These are phyloP conservation scores for Cryptococcus maquisensis DNA, from an alignment of 1,284 basidiomycete genomes.

Conservation along the genomic window DNA sequence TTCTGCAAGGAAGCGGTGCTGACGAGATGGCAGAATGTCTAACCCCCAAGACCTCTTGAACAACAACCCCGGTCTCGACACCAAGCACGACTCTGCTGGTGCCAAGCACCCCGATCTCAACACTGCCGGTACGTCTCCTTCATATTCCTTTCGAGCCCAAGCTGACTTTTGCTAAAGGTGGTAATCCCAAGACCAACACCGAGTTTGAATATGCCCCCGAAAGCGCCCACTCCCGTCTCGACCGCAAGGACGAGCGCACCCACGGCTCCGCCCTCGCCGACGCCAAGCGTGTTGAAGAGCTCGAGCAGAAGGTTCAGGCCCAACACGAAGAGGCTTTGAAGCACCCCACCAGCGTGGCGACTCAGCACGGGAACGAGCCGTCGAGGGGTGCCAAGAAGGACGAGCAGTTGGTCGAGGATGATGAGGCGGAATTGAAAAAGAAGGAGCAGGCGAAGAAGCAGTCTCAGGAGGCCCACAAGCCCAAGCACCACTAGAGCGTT, in stretches of 20 bases:
- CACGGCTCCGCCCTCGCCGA: constrained; percentile 30
- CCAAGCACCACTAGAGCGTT: constrained; percentile 19
- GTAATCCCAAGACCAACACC: constrained; percentile 35
- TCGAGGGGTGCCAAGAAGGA: constrained; percentile 34
- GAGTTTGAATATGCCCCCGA: constrained; percentile 27
- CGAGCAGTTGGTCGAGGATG: constrained; percentile 32
- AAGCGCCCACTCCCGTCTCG: constrained; percentile 32
- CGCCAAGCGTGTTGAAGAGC: constrained; percentile 24
- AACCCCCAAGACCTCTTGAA: constrained; percentile 9
- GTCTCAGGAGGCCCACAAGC: constrained; percentile 25
- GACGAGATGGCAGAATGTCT: background rate
- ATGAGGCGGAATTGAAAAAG: constrained; percentile 28
- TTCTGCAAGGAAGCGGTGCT: background rate
- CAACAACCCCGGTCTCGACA: constrained; percentile 15
- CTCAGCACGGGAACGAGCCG: constrained; percentile 37
- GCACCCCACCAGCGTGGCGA: constrained; percentile 34
- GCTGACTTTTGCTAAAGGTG: constrained; percentile 7
- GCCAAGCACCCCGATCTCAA: constrained; percentile 23
- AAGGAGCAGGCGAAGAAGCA: constrained; percentile 34
- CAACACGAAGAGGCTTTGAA: constrained; percentile 17
- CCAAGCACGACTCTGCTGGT: constrained; percentile 23
- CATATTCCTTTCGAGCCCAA: background rate
- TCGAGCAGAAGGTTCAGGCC: constrained; percentile 24
- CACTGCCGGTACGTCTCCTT: constrained; percentile 12
- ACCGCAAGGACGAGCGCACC: constrained; percentile 33